Evolutionary conservation across 106 monocot species (phyloP).

Genomic region (Dendrobium officinale): DNA sequence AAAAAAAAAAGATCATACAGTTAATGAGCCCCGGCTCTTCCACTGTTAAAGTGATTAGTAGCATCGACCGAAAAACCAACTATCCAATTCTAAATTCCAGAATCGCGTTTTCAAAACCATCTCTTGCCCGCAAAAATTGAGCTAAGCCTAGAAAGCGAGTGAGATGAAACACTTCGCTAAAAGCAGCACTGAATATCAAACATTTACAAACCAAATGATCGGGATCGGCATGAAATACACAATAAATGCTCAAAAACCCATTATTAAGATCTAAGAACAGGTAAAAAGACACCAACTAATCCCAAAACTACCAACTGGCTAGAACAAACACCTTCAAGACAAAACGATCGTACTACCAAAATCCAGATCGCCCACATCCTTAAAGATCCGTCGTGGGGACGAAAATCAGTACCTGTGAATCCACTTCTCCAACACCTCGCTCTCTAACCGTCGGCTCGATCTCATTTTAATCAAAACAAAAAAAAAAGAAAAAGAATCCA

Average conservation of each 20-base stretch:
- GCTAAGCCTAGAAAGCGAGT: neutral
- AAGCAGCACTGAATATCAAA: neutral
- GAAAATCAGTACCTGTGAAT: neutral
- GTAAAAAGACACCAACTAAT: neutral
- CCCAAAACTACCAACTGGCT: neutral
- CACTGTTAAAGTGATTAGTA: neutral
- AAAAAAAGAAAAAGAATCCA: neutral
- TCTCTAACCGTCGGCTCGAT: neutral
- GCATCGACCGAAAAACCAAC: neutral
- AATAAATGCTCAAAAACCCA: neutral
- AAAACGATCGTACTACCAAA: neutral
- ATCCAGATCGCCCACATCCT: neutral
- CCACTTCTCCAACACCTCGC: neutral
- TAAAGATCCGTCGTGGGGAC: neutral
- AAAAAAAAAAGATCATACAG: neutral
- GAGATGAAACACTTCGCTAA: neutral
- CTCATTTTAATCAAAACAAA: neutral
- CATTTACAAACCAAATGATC: neutral
- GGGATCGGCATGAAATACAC: neutral
- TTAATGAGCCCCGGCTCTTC: neutral
- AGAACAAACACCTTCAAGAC: neutral
- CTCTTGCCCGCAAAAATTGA: neutral
- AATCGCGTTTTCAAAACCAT: neutral
- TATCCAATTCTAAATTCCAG: neutral
- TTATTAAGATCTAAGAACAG: neutral